phyloP scores from a whole-genome alignment of 1,284 basidiomycete genomes.

The Cronartium quercuum region DNA sequence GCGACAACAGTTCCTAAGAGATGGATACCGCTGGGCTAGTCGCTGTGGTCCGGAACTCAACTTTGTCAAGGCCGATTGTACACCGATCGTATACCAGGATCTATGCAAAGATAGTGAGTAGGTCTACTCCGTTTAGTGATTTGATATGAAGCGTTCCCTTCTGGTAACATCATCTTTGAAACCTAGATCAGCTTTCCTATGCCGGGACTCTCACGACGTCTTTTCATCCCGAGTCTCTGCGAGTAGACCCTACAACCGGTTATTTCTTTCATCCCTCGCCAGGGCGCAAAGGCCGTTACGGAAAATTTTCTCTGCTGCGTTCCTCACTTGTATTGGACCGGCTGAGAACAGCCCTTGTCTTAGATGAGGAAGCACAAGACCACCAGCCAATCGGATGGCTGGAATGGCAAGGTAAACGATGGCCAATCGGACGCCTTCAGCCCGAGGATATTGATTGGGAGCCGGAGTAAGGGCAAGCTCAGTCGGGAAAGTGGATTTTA shows the following conservation, averaged over 20 bases:
- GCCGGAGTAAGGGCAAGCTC: no score
- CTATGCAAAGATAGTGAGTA: constrained; percentile 40
- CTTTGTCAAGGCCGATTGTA: constrained; percentile 46
- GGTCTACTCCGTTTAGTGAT: background rate
- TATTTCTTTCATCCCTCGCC: constrained; percentile 50
- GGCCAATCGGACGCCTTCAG: background rate
- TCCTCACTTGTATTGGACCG: constrained; percentile 45
- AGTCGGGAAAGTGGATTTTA: no score
- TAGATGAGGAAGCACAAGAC: constrained; percentile 30
- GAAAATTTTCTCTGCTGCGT: constrained; percentile 45
- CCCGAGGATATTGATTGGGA: background rate
- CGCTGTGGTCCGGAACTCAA: constrained; percentile 48
- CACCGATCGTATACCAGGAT: constrained; percentile 48
- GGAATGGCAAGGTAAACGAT: background rate
- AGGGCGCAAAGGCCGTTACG: constrained; percentile 35
- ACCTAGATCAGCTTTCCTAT: constrained; percentile 43
- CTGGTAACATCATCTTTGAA: background rate
- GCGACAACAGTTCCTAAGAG: constrained; percentile 32
- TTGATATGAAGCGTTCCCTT: background rate
- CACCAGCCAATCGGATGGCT: background rate
- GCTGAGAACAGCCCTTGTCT: constrained; percentile 43
- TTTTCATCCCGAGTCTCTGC: constrained; percentile 44
- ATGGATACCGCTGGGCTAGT: constrained; percentile 47
- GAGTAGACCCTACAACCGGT: constrained; percentile 44
- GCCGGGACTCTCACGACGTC: constrained; percentile 42